Evolutionary conservation across 306 rosid genomes (phyloP).

Genomic region (Trifolium dubium): DNA sequence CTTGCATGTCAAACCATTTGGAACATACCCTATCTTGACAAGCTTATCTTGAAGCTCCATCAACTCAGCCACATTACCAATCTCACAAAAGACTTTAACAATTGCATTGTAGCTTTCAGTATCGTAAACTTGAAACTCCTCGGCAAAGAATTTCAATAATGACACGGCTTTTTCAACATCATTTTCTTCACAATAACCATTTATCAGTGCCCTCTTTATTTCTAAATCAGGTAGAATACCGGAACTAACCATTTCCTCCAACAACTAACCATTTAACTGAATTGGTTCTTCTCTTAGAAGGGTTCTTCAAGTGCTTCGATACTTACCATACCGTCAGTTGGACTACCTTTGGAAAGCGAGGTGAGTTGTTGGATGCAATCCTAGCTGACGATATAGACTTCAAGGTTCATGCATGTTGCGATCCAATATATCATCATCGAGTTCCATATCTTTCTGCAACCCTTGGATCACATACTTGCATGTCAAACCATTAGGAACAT

Average conservation of each 20-base stretch:
- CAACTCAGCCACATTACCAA: conserved; percentile 60
- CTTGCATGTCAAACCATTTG: conserved; percentile 70
- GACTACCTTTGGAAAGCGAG: conserved; percentile 63
- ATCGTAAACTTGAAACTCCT: conserved; percentile 64
- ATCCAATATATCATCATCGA: conserved; percentile 27
- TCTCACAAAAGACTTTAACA: conserved; percentile 56
- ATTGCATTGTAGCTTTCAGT: conserved; percentile 74
- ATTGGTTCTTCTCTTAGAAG: neutral
- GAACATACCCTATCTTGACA: conserved; percentile 67
- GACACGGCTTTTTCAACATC: conserved; percentile 66
- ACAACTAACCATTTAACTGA: conserved; percentile 37
- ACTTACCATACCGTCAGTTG: conserved; percentile 63
- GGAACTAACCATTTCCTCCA: conserved; percentile 67
- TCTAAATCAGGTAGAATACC: conserved; percentile 61
- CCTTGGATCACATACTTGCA: conserved; percentile 67
- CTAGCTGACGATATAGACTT: neutral
- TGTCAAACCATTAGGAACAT: conserved; percentile 72
- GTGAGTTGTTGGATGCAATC: neutral
- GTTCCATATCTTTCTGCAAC: conserved; percentile 56
- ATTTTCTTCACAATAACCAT: conserved; percentile 68
- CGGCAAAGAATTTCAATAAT: conserved; percentile 60
- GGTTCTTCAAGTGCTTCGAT: neutral
- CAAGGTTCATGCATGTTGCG: neutral
- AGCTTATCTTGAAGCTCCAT: conserved; percentile 78
- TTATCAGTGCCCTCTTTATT: conserved; percentile 59